phyloP scores from a whole-genome alignment of 1,284 basidiomycete species.

The Boletellus deceptivus region DNA sequence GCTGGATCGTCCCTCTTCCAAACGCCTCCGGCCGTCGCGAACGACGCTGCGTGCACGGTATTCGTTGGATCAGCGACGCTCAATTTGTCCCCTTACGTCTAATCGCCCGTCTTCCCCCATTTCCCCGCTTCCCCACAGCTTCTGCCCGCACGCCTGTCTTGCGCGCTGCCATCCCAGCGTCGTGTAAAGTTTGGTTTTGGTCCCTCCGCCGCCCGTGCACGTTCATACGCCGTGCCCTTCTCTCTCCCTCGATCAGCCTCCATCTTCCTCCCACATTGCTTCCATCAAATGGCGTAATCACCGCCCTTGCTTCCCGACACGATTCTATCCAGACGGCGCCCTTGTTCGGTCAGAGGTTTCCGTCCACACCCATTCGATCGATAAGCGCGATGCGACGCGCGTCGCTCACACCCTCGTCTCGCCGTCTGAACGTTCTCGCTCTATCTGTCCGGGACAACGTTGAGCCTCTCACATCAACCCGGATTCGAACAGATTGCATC shows the following conservation, averaged over 20 bases:
- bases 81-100: conserved; percentile 9
- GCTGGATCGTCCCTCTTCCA: too few species aligned
- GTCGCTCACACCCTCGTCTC: conserved; percentile 1
- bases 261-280: conserved; percentile 24
- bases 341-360: conserved; percentile 5
- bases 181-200: not conserved
- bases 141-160: conserved; percentile 1
- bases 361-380: conserved; percentile 2
- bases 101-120: conserved; percentile 14
- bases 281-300: conserved; percentile 25
- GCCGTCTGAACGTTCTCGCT: conserved; percentile 1
- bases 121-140: conserved; percentile 26
- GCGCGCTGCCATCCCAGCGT: not conserved
- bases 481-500: not conserved
- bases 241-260: conserved; percentile 13
- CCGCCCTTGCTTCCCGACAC: conserved; percentile 9
- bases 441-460: not conserved
- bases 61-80: conserved; percentile 4
- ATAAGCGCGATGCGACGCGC: conserved; percentile 4
- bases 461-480: too few species aligned
- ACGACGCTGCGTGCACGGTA: not conserved
- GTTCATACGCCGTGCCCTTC: conserved; percentile 12
- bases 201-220: conserved; percentile 9
- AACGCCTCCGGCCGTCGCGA: not conserved
- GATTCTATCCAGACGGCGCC: conserved; percentile 8